Evolutionary conservation across 805 yeast genomes (phyloP), one percentile per base, ranked within the genome.

Genomic region (Groenewaldozyma salmanticensis): DNA sequence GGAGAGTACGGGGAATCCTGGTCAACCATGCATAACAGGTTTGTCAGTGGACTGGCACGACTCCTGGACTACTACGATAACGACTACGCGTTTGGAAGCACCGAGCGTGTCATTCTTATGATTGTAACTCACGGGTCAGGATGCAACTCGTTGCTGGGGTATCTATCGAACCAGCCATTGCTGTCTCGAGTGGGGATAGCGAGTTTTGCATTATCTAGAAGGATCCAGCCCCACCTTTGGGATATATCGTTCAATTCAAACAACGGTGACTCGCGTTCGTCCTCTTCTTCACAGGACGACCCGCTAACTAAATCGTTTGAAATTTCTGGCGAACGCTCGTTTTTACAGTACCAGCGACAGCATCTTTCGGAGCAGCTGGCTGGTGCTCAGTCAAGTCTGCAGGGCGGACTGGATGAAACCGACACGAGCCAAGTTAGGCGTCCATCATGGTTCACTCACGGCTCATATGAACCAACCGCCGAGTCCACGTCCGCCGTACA

Each of bases 111-210:
- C 21, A 40, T 55, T 4, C 40, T 60, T 7, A 39, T 61, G 2
- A 40, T 61, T 5, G 66, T 62, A 7, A 58, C 67, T 18, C 67
- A 62, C 39, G 67, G 67, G 3, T 65, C 67, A 4, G 57, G 63
- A 2, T 58, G 65, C 44, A 64, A 63, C 32, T 56, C 67, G 3
- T 44, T 62, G 31, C 50, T 63, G n/a, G 64, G 62, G 7, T 52
- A 49, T 5, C 35, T 62, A 15, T 42, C 51, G 6, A 48, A 52
- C 31, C 50, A 47, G 40, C 65, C 67, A 2, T 46, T 58, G 33
- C 51, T 62, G 35, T 44, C 48, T 21, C 51, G 57, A 21, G 48
- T 61, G 20, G 55, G 53, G 5, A 49, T 58, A 19, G 62, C 54
- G 7, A 38, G 46, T 31, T 46, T 42, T 33, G 48, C 46, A n/a